Evolutionary conservation across 371 early-diverging fungal species (phyloP), one percentile per base, ranked within the genome.

Genomic region (Lichtheimia corymbifera): DNA sequence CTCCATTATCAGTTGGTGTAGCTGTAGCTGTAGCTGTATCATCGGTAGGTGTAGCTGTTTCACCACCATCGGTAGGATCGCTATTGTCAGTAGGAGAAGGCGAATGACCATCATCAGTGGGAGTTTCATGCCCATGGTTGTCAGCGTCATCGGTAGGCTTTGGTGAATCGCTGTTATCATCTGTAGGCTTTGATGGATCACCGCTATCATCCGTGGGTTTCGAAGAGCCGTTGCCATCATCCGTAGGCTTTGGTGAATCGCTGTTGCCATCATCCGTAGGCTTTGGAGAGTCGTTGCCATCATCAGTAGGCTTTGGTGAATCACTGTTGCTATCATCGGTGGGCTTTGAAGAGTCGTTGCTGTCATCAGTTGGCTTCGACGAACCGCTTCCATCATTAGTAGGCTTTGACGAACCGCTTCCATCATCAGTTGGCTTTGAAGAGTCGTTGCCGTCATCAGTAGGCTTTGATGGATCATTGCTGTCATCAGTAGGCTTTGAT

Each of bases 121-220:
- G 55, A 1, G n/a, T 15, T 5, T n/a, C 40, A 40, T 40, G 35
- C 1, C 27, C 54, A 40, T 25, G 35, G 7, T 27, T 47, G 42
- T 47, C 22, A 47, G n/a, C 57, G 43, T 56, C 12, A 27, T 27
- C 30, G 27, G 44, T 30, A 22, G 15, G 43, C 24, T 52, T 54
- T 35, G 47, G 47, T 7, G 40, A 20, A 7, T 55, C 55, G 13
- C 35, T 3, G 5, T 15, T 20, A 18, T 61, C 18, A 15, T 49
- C 40, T 11, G 35, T 35, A 1, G 35, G 35, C 11, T 35, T 35
- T 35, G 35, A 9, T 1, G 35, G 9, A 14, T 35, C 55, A 17
- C 47, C 2, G 53, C 40, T 27, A 24, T 54, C 53, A 44, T 27
- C 47, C 7, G 20, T 15, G 6, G 24, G 4, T 18, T 27, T 45